phyloP scores from a whole-genome alignment of 306 rosid genomes.

The Betula pendula region DNA sequence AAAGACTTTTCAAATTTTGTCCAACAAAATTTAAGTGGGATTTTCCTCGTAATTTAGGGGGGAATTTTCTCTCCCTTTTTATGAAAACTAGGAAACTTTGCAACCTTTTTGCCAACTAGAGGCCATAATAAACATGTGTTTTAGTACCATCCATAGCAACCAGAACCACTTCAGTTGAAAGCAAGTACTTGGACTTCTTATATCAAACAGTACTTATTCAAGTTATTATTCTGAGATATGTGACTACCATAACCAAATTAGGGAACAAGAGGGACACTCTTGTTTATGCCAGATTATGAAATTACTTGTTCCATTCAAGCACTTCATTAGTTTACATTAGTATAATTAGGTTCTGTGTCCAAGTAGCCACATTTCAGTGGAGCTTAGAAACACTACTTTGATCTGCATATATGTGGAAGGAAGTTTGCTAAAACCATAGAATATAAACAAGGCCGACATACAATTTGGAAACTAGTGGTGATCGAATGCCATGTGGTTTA shows the following conservation, averaged over 20 bases:
- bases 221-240: neutral
- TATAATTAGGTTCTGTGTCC: neutral
- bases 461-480: neutral
- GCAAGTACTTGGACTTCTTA: neutral
- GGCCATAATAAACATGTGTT: neutral
- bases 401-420: neutral
- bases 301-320: neutral
- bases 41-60: no score
- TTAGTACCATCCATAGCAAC: neutral
- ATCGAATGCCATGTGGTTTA: neutral
- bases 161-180: neutral
- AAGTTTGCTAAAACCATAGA: neutral
- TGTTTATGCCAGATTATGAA: neutral
- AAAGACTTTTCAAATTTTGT: no score
- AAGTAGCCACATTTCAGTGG: neutral
- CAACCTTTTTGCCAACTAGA: no score
- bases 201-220: neutral
- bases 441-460: neutral
- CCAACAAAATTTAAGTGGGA: no score
- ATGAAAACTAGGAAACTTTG: no score
- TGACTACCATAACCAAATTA: neutral
- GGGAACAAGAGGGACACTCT: constrained; percentile 3
- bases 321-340: neutral
- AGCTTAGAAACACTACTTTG: neutral
- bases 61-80: no score